Conservation (phyloP, 805 yeast genomes). For the Metschnikowia gruessii region DNA sequence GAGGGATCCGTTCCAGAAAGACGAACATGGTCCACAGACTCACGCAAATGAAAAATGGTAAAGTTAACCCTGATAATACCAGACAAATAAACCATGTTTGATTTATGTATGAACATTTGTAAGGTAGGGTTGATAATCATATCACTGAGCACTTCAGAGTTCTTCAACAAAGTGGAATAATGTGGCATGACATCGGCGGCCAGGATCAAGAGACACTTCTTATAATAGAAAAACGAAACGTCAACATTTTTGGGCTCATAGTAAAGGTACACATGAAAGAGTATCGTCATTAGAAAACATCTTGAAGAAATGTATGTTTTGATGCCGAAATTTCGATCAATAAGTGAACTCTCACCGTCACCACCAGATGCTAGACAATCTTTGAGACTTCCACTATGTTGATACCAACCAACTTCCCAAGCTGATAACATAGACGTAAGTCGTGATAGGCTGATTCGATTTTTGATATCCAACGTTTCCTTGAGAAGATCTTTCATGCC, state of each 20-base stretch:
- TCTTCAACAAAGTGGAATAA: conserved; percentile 16
- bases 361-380: conserved; percentile 10
- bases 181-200: conserved; percentile 22
- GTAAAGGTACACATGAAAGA: conserved; percentile 20
- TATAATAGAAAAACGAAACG: conserved; percentile 17
- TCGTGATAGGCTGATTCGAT: conserved; percentile 11
- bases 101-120: conserved; percentile 27
- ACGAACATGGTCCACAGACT: conserved; percentile 22
- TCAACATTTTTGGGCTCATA: conserved; percentile 15
- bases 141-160: conserved; percentile 21
- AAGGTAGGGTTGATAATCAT: conserved; percentile 25
- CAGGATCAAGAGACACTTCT: conserved; percentile 16
- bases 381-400: conserved; percentile 10
- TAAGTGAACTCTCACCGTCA: conserved; percentile 1
- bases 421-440: conserved; percentile 11
- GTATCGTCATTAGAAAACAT: conserved; percentile 17
- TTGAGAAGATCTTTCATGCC: conserved; percentile 7
- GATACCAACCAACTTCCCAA: conserved; percentile 15
- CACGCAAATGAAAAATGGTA: conserved; percentile 25
- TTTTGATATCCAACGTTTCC: conserved; percentile 11
- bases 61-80: conserved; percentile 32
- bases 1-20: conserved; percentile 5
- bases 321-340: conserved; percentile 17
- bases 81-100: conserved; percentile 31
- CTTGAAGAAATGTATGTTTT: conserved; percentile 18